Percentiles rank a stretch among this genome's conserved stretches.
Conservation (phyloP, 345 rosid genomes). For the Aquilaria malaccensis region DNA sequence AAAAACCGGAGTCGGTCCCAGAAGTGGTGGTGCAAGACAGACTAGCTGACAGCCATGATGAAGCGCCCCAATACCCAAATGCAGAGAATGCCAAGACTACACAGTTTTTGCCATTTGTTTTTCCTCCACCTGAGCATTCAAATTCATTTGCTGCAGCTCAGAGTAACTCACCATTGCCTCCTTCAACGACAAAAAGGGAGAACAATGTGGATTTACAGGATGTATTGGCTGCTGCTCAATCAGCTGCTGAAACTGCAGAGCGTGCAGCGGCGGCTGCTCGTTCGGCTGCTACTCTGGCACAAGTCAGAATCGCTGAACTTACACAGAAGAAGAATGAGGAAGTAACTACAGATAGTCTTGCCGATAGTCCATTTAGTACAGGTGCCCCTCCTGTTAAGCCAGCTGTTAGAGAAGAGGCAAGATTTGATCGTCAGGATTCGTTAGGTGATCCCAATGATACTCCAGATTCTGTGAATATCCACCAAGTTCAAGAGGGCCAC, state of each 20-base stretch:
- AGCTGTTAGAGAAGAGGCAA: conserved; percentile 20
- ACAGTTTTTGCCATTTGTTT: conserved; percentile 53
- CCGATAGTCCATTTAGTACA: conserved; percentile 60
- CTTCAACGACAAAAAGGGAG: conserved; percentile 28
- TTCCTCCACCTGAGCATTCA: conserved; percentile 39
- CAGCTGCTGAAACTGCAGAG: conserved; percentile 91
- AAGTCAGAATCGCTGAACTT: conserved; percentile 64
- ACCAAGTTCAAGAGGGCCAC: conserved; percentile 5
- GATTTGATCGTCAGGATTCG: conserved; percentile 37
- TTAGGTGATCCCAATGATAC: conserved; percentile 11
- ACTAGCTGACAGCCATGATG: conserved; percentile 24
- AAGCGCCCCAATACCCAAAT: conserved; percentile 17
- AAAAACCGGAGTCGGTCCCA: conserved; percentile 25
- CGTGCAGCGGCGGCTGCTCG: conserved; percentile 88
- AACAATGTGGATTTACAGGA: conserved; percentile 64
- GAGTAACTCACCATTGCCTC: conserved; percentile 16
- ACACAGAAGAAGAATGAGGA: conserved; percentile 43
- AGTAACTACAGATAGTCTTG: conserved; percentile 22
- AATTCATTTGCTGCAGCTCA: conserved; percentile 20
- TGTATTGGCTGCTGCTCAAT: conserved; percentile 77
- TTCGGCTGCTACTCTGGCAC: conserved; percentile 89
- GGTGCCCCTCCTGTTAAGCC: conserved; percentile 26
- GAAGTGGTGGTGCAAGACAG: conserved; percentile 24
- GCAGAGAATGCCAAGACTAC: conserved; percentile 27
- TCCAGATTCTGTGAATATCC: conserved; percentile 1